Evolutionary conservation across 2,329 filamentous ascomycete species (phyloP), one percentile per base, ranked within the genome.

Genomic region (Colletotrichum musicola): DNA sequence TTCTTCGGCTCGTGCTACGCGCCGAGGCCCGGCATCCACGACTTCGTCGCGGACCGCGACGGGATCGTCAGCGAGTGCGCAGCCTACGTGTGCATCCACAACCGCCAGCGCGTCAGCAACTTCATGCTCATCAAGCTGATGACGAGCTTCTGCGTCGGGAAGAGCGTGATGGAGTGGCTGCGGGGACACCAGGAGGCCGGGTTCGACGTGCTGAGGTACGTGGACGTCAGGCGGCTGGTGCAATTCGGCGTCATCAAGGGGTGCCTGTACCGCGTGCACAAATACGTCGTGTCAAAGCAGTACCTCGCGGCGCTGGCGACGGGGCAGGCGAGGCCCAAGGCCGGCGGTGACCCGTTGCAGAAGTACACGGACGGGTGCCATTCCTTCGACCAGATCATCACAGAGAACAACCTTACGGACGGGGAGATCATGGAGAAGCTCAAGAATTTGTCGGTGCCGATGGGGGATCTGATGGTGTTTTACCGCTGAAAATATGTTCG

Each of bases 201-300:
- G 0, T 85, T 90, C 70, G 85, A 89, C 67, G 85, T 92, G 46
- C 85, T 98, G 9, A 84, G 87, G 13, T 91, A 91, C 75, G 90
- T 99, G 65, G 96, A 99, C 78, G 89, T 98, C 63, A 89, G 96
- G 13, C 91, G 96, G 30, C 91, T 99, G 71, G 93, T 98, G 71
- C 97, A 97, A 68, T 99, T 98, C 75, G 96, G 95, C 65, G 88
- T 98, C 68, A 97, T 98, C 78, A 98, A 98, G 81, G 95, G 95
- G 16, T 93, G 97, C 73, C 82, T 99, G 25, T 98, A 98, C 79
- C 89, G 96, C 40, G 91, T 98, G 47, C 94, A 98, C 81, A 97
- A 96, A 78, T 97, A 97, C 77, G 92, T 94, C 30, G 88, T 97
- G 1, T 90, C 87, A 4, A 89, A 89, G 75, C 86, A 89, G 76